A percentile compares a stretch with the other conserved stretches of the same genome.
phyloP scores from a whole-genome alignment of 345 rosid genomes.

The Carallia pectinifolia region DNA sequence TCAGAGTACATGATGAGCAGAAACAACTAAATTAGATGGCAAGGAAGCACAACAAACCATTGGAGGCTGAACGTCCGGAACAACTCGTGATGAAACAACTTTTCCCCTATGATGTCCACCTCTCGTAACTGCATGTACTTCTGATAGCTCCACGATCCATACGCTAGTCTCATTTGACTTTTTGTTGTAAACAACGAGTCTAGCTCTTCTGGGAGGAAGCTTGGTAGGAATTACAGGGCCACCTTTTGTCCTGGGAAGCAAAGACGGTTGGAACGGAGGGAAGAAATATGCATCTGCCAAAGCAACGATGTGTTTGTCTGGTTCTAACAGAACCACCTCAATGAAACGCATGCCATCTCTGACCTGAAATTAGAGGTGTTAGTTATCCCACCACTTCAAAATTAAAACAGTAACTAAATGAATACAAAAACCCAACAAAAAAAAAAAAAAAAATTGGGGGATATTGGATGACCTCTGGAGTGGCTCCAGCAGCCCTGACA shows the following conservation, averaged over 20 bases:
- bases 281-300: slow-evolving; percentile 91
- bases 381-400: slow-evolving; percentile 15
- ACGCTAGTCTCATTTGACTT: slow-evolving; percentile 79
- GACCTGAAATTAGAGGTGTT: slow-evolving; percentile 44
- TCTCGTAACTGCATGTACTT: slow-evolving; percentile 87
- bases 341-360: slow-evolving; percentile 91
- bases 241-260: slow-evolving; percentile 77
- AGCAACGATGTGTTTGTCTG: slow-evolving; percentile 78
- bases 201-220: slow-evolving; percentile 87
- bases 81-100: slow-evolving; percentile 67
- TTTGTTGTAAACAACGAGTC: slow-evolving; percentile 76
- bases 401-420: neutral
- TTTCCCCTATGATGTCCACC: slow-evolving; percentile 96
- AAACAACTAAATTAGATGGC: neutral
- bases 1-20: neutral
- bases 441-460: neutral
- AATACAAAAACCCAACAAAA: neutral
- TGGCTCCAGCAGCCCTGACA: slow-evolving; percentile 89
- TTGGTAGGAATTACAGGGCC: slow-evolving; percentile 82
- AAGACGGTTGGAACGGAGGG: slow-evolving; percentile 91
- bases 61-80: slow-evolving; percentile 91
- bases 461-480: slow-evolving; percentile 63
- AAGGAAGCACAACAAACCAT: slow-evolving; percentile 49
- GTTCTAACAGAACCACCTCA: slow-evolving; percentile 83
- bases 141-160: slow-evolving; percentile 79